Base-by-base conservation (phyloP, 2,329 filamentous ascomycete genomes). In the Grosmannia clavigera region DNA sequence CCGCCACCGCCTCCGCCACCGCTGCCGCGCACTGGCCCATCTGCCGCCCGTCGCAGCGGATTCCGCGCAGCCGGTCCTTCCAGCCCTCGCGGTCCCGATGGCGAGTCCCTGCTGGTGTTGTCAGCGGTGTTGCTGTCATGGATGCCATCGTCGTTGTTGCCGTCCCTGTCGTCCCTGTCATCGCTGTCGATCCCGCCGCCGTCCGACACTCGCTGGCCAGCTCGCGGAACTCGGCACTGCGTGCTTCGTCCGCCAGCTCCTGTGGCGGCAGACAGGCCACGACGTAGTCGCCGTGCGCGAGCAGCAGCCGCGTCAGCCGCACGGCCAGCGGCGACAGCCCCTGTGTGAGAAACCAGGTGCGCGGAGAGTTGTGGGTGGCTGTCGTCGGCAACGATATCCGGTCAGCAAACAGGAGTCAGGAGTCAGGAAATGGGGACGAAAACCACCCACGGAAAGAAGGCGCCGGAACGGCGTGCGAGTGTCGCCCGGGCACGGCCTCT, bases 321-420 rank as follows among this genome's bases (percentile, higher is more conserved):
- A 96, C 87, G 59, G 87, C 87, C 64, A 96, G 81, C 14, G 92
- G 90, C 43, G 90, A 92, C 62, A 92, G 82, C 40, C 90, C 89
- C 61, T 89, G 87, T 12, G 92, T 96, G 65, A 99, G 77, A 69
- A 99, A 85, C 94, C 94, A 97, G 68, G 92, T 90, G 68, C 92
- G 86, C 57, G 92, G 91, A 38, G 82, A 85, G 69, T 85, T 86
- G 71, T 85, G 82, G 27, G 82, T 85, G 63, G 83, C 81, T 83
- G 31, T 16, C 10, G 19, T 48, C n/a, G 38, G 43, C 5, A 35
- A 35, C 33, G 9, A 35, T 7, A 9, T 11, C 33, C 33, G 5
- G 52, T 33, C 12, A 54, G 29, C 29, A 35, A 38, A 14, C 14
- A 16, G 6, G 7, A 48, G 46, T 6, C 43, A 7, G 3, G 3